Evolutionary conservation across 306 rosid species (phyloP).

Genomic region (Urtica urens): DNA sequence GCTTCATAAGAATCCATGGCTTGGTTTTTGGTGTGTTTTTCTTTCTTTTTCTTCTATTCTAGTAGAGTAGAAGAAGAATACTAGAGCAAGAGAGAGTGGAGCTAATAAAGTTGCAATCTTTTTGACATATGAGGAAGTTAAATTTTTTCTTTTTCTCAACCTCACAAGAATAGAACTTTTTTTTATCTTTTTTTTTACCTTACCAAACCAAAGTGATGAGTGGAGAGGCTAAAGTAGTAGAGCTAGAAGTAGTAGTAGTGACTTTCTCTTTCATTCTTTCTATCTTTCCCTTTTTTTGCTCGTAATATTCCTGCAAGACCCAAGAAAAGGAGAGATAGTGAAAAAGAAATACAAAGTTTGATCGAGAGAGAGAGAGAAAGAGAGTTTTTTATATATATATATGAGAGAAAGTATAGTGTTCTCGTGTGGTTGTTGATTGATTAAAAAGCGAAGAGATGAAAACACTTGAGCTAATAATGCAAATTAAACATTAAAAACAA

Average conservation of each 20-base stretch:
- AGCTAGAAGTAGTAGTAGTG: neutral
- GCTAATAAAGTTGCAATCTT: neutral
- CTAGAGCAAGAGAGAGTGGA: neutral
- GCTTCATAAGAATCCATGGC: conserved; percentile 93
- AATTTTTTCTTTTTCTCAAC: conserved; percentile 63
- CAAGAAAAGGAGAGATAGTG: conserved; percentile 20
- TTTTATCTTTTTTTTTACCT: too few species aligned
- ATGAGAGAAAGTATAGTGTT: conserved; percentile 43
- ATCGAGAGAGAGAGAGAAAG: conserved; percentile 8
- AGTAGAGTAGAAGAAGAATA: too few species aligned
- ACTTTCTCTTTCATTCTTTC: conserved; percentile 26
- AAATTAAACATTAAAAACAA: too few species aligned
- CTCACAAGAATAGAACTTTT: conserved; percentile 44
- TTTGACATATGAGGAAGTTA: neutral
- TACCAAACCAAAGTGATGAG: conserved; percentile 49
- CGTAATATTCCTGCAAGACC: conserved; percentile 76
- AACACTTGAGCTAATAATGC: too few species aligned
- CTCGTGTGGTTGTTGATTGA: conserved; percentile 56
- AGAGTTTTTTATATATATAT: conserved; percentile 24
- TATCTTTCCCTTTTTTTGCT: too few species aligned
- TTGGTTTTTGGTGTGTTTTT: neutral
- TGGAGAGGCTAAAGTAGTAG: conserved; percentile 15
- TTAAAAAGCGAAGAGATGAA: conserved; percentile 29
- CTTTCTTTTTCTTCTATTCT: too few species aligned
- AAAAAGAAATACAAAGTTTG: neutral